A percentile compares a stretch with the other conserved stretches of the same genome.
Conservation (phyloP, 2,329 filamentous ascomycete species). For the Knufia petricola region DNA sequence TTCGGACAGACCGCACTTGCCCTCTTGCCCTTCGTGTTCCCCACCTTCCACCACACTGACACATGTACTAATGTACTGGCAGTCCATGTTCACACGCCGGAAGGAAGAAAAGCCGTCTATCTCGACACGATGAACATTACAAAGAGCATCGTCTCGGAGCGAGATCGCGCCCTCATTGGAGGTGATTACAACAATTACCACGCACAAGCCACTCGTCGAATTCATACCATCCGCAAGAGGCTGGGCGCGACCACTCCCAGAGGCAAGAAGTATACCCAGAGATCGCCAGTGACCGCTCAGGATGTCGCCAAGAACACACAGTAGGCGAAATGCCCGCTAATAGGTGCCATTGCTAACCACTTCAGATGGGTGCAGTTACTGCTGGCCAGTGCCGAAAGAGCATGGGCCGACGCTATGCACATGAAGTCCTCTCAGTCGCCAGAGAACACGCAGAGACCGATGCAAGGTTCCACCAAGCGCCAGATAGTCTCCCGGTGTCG, state of each 20-base stretch:
- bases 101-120: background rate
- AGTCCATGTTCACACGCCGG: background rate
- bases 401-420: conserved; percentile 92
- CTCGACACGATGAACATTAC: conserved; percentile 76
- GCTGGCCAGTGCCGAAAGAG: conserved; percentile 76
- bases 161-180: conserved; percentile 75
- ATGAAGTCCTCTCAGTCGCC: conserved; percentile 76
- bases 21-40: background rate
- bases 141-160: conserved; percentile 64
- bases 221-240: conserved; percentile 76
- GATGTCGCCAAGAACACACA: conserved; percentile 66
- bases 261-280: conserved; percentile 73
- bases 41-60: background rate
- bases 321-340: conserved; percentile 41
- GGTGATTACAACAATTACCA: conserved; percentile 86
- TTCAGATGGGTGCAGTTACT: conserved; percentile 65
- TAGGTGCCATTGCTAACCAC: conserved; percentile 14
- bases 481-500: conserved; percentile 82
- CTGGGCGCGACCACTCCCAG: conserved; percentile 74
- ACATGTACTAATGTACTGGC: background rate
- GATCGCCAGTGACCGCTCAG: conserved; percentile 59
- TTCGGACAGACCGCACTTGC: background rate
- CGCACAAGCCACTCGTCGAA: conserved; percentile 64
- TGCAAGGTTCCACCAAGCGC: conserved; percentile 67
- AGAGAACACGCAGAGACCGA: conserved; percentile 61